A percentile compares a stretch with the other conserved stretches of the same genome.
phyloP scores from a whole-genome alignment of 1,284 basidiomycete species.

The Leccinum fallax region DNA sequence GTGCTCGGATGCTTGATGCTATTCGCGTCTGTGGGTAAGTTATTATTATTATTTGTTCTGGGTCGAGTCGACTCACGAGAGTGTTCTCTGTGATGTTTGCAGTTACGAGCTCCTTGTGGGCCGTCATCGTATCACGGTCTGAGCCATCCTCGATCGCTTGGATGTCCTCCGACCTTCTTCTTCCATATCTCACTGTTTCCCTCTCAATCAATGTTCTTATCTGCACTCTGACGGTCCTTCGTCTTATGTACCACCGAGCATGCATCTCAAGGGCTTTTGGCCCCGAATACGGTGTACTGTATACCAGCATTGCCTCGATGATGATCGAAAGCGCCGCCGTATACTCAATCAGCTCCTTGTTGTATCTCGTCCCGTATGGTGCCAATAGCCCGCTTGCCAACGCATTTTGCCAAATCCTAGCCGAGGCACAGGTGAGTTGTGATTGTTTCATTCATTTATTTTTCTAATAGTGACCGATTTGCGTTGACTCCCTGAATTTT shows the following conservation, averaged over 20 bases:
- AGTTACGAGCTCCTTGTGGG: conserved; percentile 35
- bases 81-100: neutral
- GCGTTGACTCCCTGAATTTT: too few relatives aligned
- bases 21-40: conserved; percentile 29
- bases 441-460: neutral
- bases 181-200: conserved; percentile 35
- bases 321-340: conserved; percentile 35
- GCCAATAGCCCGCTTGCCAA: conserved; percentile 26
- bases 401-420: conserved; percentile 35
- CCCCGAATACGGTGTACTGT: conserved; percentile 30
- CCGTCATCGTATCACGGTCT: conserved; percentile 26
- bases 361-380: conserved; percentile 33
- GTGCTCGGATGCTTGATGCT: conserved; percentile 26
- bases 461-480: neutral
- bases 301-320: conserved; percentile 32
- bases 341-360: conserved; percentile 31
- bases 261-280: conserved; percentile 33
- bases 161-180: conserved; percentile 36
- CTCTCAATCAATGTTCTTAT: conserved; percentile 35
- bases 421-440: conserved; percentile 30
- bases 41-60: neutral
- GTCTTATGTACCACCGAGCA: conserved; percentile 33
- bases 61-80: neutral
- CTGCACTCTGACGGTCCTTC: conserved; percentile 32
- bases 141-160: conserved; percentile 12